Evolutionary conservation across 2,329 filamentous ascomycete species (phyloP).

Genomic region (Phaeosphaeria sp.): DNA sequence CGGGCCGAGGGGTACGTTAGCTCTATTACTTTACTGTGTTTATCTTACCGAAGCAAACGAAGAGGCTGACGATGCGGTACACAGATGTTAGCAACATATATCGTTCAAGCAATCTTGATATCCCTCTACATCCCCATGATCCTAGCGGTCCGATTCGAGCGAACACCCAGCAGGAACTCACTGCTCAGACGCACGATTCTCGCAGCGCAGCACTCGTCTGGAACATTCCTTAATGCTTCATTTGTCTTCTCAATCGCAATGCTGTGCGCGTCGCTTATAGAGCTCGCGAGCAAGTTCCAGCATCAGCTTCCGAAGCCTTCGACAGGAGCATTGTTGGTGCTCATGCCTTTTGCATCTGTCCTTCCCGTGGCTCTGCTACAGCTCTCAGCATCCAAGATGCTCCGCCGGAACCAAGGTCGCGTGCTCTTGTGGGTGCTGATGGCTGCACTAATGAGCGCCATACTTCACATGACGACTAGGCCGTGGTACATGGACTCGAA

Average conservation of each 20-base stretch:
- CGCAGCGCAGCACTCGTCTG: constrained; percentile 4
- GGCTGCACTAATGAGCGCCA: not conserved
- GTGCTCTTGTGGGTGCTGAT: constrained; percentile 1
- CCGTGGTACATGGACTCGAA: not conserved
- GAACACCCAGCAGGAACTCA: too few species aligned
- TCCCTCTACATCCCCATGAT: not conserved
- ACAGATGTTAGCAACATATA: constrained; percentile 1
- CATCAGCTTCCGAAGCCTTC: not conserved
- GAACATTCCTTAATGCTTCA: constrained; percentile 1
- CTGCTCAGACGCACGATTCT: too few species aligned
- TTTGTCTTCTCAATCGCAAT: constrained; percentile 6
- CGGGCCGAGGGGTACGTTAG: not conserved
- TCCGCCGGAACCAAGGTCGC: not conserved
- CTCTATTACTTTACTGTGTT: not conserved
- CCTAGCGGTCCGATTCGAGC: not conserved
- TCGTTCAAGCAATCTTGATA: not conserved
- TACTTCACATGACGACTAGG: not conserved
- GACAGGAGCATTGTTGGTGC: not conserved
- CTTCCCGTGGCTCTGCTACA: constrained; percentile 1
- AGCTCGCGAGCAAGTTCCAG: not conserved
- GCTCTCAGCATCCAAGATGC: not conserved
- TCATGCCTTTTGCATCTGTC: constrained; percentile 1
- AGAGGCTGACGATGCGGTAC: not conserved
- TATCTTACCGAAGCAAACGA: too few species aligned
- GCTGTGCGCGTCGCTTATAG: constrained; percentile 2